A percentile compares a stretch with the other conserved stretches of the same genome.
Evolutionary conservation across 2,329 filamentous ascomycete species (phyloP).

Genomic region (Xylaria sp.): DNA sequence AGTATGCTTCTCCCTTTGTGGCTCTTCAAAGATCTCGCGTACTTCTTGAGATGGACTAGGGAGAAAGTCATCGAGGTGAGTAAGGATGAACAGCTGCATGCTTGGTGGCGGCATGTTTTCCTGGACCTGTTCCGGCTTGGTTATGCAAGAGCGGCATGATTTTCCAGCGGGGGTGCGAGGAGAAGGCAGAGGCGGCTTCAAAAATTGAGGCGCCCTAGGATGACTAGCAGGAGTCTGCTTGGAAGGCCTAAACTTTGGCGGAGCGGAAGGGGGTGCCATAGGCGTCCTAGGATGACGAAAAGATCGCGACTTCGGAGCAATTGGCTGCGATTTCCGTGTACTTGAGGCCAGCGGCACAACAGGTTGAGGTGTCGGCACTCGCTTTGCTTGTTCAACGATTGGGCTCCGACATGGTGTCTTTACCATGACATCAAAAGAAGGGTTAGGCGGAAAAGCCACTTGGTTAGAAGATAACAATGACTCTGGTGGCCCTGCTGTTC

Average conservation of each 20-base stretch:
- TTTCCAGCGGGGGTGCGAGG: conserved; percentile 9
- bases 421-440: background rate
- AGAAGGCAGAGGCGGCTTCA: conserved; percentile 38
- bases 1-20: conserved; percentile 6
- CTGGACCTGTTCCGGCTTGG: conserved; percentile 28
- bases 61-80: conserved; percentile 64
- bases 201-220: conserved; percentile 39
- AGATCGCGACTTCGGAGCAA: conserved; percentile 22
- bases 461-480: background rate
- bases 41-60: conserved; percentile 67
- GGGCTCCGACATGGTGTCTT: conserved; percentile 2
- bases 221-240: conserved; percentile 15
- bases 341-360: conserved; percentile 14
- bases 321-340: conserved; percentile 19
- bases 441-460: background rate
- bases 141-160: conserved; percentile 13
- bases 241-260: conserved; percentile 45
- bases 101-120: conserved; percentile 51
- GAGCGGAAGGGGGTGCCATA: conserved; percentile 45
- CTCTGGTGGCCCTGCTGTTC: background rate
- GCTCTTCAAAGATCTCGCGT: conserved; percentile 61
- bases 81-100: conserved; percentile 64
- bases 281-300: conserved; percentile 38
- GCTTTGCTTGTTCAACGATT: conserved; percentile 1
- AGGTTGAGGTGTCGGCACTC: background rate